A percentile compares a stretch with the other conserved stretches of the same genome.
Conservation (phyloP, 2,329 filamentous ascomycete species). For the Alternaria gansuensis region DNA sequence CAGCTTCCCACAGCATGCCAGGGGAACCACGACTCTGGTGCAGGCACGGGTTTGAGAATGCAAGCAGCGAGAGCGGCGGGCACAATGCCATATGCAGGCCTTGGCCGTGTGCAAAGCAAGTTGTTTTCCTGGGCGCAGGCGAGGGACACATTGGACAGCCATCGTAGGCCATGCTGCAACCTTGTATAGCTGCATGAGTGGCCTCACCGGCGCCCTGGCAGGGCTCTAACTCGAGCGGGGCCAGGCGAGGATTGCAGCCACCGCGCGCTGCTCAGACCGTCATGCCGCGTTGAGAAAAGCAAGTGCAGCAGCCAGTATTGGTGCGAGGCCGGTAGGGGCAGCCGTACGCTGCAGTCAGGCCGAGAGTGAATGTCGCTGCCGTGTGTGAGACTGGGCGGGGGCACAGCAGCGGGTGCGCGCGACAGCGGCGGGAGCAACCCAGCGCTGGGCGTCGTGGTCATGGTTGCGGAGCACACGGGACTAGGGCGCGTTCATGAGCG, state of each 20-base stretch:
- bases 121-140: slow-evolving; percentile 38
- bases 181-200: slow-evolving; percentile 51
- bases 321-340: slow-evolving; percentile 24
- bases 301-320: slow-evolving; percentile 25
- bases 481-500: slow-evolving; percentile 43
- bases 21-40: slow-evolving; percentile 34
- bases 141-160: slow-evolving; percentile 46
- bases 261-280: slow-evolving; percentile 29
- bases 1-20: slow-evolving; percentile 20
- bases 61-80: slow-evolving; percentile 34
- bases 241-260: slow-evolving; percentile 30
- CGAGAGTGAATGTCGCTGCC: slow-evolving; percentile 15
- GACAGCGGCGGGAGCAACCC: slow-evolving; percentile 23
- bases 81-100: slow-evolving; percentile 39
- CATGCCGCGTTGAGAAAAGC: slow-evolving; percentile 20
- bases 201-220: slow-evolving; percentile 44
- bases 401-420: slow-evolving; percentile 20
- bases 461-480: slow-evolving; percentile 34
- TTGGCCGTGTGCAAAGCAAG: slow-evolving; percentile 44
- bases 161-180: slow-evolving; percentile 42
- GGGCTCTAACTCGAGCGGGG: slow-evolving; percentile 44
- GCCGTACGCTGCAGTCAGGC: slow-evolving; percentile 24
- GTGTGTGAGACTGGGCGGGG: slow-evolving; percentile 13
- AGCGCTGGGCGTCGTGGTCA: slow-evolving; percentile 15
- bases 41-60: slow-evolving; percentile 26